Base-by-base conservation (phyloP, 2,329 filamentous ascomycete genomes). In the Aspergillus sp. region DNA sequence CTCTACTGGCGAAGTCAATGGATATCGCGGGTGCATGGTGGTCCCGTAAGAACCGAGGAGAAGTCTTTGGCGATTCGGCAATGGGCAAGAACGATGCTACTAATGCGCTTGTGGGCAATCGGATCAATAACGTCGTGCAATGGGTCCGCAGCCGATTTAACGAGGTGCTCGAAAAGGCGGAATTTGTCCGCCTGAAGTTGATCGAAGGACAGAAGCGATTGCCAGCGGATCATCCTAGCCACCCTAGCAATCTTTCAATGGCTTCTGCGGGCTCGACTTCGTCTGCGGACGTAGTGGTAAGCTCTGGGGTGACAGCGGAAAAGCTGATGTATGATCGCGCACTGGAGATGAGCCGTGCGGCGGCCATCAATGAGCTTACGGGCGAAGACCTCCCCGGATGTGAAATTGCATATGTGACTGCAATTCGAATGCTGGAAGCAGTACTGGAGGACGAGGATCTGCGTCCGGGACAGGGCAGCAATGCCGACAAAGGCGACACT, bases 261-360 rank as follows among this genome's bases (percentile, higher is more conserved):
- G 79, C 80, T 13, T 79, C 78, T 2, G 72, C 78, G 3, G 74
- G 74, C 3, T 72, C 82, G 44, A 78, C 77, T n/a, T 78, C 81
- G 4, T 83, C 85, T 11, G 78, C 81, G 2, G 88, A 93, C 41
- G 89, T 96, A 27, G 80, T 86, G 38, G 77, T 98, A 27, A 95
- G 88, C 10, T 82, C 88, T 2, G 93, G 91, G 1, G 83, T 96
- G 44, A 96, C 90, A 19, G 93, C 93, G 0, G 93, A 97, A 71
- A 95, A 90, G 68, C 75, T 98, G 37, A 96, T 98, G 90, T 98
- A 96, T 62, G 93, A 98, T 56, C 87, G 93, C 37, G 93, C 93
- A 0, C 73, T 97, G 19, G 93, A 98, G 65, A 97, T 98, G 93
- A 96, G 90, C 64, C 83, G 90, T 41, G 83, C 88, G 4, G 91